Conservation (phyloP, 2,329 filamentous ascomycete species). For the Ilyonectria robusta region DNA sequence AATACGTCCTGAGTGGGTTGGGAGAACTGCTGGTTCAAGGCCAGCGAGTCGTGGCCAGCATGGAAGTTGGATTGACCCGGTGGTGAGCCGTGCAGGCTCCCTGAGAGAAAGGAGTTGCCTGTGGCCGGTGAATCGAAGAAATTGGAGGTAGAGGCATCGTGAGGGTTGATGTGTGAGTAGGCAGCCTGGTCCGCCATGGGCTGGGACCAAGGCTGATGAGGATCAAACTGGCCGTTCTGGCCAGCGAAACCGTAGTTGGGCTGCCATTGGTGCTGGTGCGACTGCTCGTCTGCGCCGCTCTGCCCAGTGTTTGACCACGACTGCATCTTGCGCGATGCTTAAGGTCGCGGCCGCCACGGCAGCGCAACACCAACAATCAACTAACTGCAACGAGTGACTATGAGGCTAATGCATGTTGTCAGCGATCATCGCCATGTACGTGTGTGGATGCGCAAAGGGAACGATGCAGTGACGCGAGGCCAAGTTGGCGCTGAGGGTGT, state of each 20-base stretch:
- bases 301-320: conserved; percentile 57
- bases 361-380: conserved; percentile 40
- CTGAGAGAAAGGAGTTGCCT: conserved; percentile 52
- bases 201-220: conserved; percentile 57
- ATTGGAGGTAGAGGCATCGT: conserved; percentile 50
- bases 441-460: conserved; percentile 37
- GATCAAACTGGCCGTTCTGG: conserved; percentile 56
- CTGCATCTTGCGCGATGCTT: conserved; percentile 55
- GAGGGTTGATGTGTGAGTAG: conserved; percentile 52
- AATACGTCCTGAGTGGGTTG: conserved; percentile 54
- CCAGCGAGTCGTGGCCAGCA: conserved; percentile 49
- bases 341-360: conserved; percentile 39
- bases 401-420: conserved; percentile 50
- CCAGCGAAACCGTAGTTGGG: conserved; percentile 51
- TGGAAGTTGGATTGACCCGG: conserved; percentile 50
- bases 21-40: conserved; percentile 53
- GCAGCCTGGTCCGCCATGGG: conserved; percentile 51
- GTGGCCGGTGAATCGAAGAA: conserved; percentile 54
- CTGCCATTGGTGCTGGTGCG: conserved; percentile 53
- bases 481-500: conserved; percentile 33
- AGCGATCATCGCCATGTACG: conserved; percentile 48
- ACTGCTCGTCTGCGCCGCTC: conserved; percentile 53
- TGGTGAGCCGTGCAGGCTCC: conserved; percentile 49
- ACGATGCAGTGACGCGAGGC: conserved; percentile 38
- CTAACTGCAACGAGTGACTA: conserved; percentile 39